Base-by-base conservation (phyloP, 805 yeast species). In the Metschnikowia corniflorae region DNA sequence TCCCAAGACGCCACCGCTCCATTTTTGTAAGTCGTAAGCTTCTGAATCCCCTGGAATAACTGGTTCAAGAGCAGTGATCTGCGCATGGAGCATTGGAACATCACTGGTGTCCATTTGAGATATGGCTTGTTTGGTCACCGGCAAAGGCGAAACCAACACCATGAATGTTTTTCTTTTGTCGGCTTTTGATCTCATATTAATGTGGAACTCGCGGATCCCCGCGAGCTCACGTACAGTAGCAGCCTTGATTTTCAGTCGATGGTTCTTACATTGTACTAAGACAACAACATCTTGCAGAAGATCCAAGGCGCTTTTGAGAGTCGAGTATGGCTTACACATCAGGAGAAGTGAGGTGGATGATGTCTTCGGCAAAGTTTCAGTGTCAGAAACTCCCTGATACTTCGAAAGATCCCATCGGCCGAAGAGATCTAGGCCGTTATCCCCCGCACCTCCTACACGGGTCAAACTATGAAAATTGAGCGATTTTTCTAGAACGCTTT, bases 191-290 rank as follows among this genome's bases (percentile, higher is more conserved):
- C 18, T 12, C 36, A 43, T 43, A 26, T 49, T 47, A 15, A 64
- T 59, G 46, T 68, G 65, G 43, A 51, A 63, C 33, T 60, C 50
- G 47, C 71, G 71, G 2, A 75, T 71, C 1, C 83, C 84, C 6
- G 68, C 65, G 21, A 77, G 49, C 47, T 78, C 83, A 29, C 84
- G 62, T 1, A 78, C 55, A 30, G 65, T 53, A 25, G 61, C 55
- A 10, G 82, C 75, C 37, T 63, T 66, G 22, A 77, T 61, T 35
- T 68, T 65, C 3, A 57, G 54, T 18, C 55, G 55, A 47, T 69
- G 65, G 49, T 75, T 70, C 44, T 78, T 77, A 52, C 83, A 78
- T 49, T 78, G 83, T 5, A 75, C 77, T 40, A 74, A 58, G 2
- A 75, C 55, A 31, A 59, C 58, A 6, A 72, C 61, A 29, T 64